Conservation (phyloP, 176 grass and related monocot genomes). For the Cenchrus purpureus region DNA sequence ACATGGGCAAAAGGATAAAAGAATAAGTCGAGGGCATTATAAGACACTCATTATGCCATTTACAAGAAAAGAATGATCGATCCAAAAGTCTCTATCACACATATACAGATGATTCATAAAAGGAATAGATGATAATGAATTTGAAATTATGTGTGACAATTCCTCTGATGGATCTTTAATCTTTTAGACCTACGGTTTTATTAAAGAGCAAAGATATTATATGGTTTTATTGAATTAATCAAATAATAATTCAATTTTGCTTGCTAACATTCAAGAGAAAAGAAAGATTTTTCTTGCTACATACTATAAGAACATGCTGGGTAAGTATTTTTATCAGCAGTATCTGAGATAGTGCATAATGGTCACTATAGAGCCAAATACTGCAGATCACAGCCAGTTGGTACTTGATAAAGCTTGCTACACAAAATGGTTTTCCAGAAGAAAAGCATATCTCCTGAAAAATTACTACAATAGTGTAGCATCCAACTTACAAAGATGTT, state of each 20-base stretch:
- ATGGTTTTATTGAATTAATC: background rate
- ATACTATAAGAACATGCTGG: background rate
- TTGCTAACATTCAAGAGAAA: background rate
- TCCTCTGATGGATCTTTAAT: background rate
- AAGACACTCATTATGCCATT: slow-evolving; percentile 10
- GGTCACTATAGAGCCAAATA: background rate
- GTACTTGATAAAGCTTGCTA: background rate
- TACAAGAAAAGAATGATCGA: background rate
- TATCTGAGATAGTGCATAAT: background rate
- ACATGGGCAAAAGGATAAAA: slow-evolving; percentile 4
- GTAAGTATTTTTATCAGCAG: background rate
- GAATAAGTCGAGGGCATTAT: background rate
- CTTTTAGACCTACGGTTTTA: background rate
- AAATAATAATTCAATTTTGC: slow-evolving; percentile 6
- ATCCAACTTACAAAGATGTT: slow-evolving; percentile 62
- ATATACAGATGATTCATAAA: background rate
- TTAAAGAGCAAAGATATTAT: background rate
- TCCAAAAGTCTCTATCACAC: background rate
- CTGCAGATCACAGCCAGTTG: background rate
- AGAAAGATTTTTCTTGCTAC: background rate
- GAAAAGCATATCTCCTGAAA: background rate
- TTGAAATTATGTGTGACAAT: background rate
- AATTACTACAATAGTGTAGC: background rate
- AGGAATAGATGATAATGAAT: background rate
- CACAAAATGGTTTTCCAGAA: background rate